These are phyloP conservation scores for Neonectria coccinea DNA, from an alignment of 2,329 filamentous ascomycete species.

Conservation along the genomic window DNA sequence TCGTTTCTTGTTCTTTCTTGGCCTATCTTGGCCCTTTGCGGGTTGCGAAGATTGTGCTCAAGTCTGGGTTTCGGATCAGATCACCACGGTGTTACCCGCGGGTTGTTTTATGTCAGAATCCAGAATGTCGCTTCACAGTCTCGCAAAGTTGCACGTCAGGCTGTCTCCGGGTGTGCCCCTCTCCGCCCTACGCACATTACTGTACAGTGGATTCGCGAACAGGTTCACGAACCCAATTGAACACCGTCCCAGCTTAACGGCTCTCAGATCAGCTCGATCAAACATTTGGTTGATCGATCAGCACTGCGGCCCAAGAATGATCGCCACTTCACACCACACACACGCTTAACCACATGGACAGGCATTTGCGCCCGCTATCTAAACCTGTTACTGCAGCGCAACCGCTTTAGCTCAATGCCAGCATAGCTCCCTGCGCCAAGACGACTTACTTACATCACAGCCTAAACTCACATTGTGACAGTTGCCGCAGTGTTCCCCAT, in stretches of 20 bases:
- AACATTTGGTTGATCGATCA: neutral
- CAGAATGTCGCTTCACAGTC: neutral
- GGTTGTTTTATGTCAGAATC: neutral
- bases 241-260: neutral
- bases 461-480: neutral
- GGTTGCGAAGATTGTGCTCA: neutral
- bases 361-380: neutral
- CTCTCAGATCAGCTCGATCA: neutral
- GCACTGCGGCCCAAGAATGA: neutral
- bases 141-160: neutral
- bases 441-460: neutral
- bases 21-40: neutral
- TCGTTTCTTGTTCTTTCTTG: neutral
- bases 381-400: neutral
- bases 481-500: neutral
- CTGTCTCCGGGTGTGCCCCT: neutral
- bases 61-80: neutral
- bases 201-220: neutral
- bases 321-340: neutral
- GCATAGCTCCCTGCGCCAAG: constrained; percentile 1
- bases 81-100: neutral
- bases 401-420: constrained; percentile 1
- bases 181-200: neutral
- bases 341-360: neutral
- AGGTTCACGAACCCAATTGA: neutral